A percentile compares a stretch with the other conserved stretches of the same genome.
phyloP scores from a whole-genome alignment of 352 stramenopile genomes.

The Phytophthora pinifolia region DNA sequence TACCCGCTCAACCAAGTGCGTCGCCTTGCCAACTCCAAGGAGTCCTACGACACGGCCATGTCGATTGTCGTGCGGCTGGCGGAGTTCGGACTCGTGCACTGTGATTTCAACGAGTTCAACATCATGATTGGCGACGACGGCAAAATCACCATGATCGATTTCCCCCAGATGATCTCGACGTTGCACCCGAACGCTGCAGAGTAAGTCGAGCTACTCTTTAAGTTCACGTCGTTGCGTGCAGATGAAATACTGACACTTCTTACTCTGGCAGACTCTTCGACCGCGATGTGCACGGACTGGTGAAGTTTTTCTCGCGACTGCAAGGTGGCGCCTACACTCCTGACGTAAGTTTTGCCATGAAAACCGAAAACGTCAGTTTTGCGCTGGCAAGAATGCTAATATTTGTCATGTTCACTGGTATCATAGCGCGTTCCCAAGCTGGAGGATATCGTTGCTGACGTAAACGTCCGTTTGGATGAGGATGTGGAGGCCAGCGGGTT shows the following conservation, averaged over 20 bases:
- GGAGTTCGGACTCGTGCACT: slow-evolving; percentile 98
- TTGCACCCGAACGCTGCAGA: slow-evolving; percentile 97
- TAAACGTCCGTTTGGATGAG: slow-evolving; percentile 59
- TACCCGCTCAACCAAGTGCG: slow-evolving; percentile 96
- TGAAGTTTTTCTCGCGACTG: slow-evolving; percentile 94
- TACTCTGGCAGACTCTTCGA: slow-evolving; percentile 77
- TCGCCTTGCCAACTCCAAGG: slow-evolving; percentile 89
- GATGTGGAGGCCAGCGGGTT: slow-evolving; percentile 84
- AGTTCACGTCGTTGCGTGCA: background rate
- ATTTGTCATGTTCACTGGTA: slow-evolving; percentile 6
- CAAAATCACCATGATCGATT: slow-evolving; percentile 99
- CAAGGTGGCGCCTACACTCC: slow-evolving; percentile 81
- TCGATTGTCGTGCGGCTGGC: slow-evolving; percentile 97
- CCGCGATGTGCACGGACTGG: slow-evolving; percentile 95
- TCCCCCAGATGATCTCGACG: slow-evolving; percentile 99
- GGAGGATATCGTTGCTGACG: slow-evolving; percentile 70
- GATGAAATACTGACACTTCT: slow-evolving; percentile 9
- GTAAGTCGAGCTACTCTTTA: slow-evolving; percentile 55
- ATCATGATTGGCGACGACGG: slow-evolving; percentile 95
- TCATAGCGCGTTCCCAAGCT: slow-evolving; percentile 52
- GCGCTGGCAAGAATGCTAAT: background rate
- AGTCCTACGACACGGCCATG: slow-evolving; percentile 96
- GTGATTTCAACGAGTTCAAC: slow-evolving; percentile 99
- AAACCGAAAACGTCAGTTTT: no score
- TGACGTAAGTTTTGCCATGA: slow-evolving; percentile 62